These are phyloP conservation scores for Aspergillus leporis DNA, from an alignment of 495 filamentous ascomycete genomes.

Conservation along the genomic window DNA sequence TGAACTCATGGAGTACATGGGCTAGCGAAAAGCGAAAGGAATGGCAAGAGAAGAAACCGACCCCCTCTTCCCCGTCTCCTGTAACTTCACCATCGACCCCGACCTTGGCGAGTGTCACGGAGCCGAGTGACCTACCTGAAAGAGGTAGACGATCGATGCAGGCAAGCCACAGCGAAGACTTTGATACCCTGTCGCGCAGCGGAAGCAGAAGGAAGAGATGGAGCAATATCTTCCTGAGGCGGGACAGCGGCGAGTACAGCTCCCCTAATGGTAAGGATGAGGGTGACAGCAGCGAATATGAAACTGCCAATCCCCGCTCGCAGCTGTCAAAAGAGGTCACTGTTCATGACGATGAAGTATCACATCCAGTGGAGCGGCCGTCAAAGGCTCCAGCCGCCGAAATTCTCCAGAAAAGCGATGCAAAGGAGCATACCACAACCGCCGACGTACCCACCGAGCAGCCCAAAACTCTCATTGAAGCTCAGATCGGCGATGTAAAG, in stretches of 20 bases:
- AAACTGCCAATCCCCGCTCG: conserved; percentile 36
- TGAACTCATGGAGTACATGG: conserved; percentile 95
- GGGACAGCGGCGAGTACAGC: conserved; percentile 39
- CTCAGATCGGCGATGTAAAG: neutral
- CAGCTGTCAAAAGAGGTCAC: conserved; percentile 36
- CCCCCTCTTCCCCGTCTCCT: conserved; percentile 27
- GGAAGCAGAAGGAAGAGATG: conserved; percentile 46
- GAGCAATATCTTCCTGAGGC: conserved; percentile 44
- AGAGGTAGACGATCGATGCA: conserved; percentile 38
- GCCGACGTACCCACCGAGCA: neutral
- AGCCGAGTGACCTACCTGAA: conserved; percentile 30
- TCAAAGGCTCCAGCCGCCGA: conserved; percentile 2
- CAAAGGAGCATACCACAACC: neutral
- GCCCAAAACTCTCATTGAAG: neutral
- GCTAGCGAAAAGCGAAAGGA: conserved; percentile 82
- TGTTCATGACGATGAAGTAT: conserved; percentile 15
- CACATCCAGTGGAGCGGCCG: neutral
- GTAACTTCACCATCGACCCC: conserved; percentile 34
- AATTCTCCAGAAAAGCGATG: neutral
- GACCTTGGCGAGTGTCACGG: conserved; percentile 28
- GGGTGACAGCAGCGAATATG: conserved; percentile 22
- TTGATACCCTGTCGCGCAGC: conserved; percentile 35
- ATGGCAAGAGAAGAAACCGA: conserved; percentile 48
- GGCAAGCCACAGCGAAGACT: conserved; percentile 31
- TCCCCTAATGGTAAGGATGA: conserved; percentile 25